Base-by-base conservation (phyloP, 257 asterid species). In the Solanum chiquidenum region DNA sequence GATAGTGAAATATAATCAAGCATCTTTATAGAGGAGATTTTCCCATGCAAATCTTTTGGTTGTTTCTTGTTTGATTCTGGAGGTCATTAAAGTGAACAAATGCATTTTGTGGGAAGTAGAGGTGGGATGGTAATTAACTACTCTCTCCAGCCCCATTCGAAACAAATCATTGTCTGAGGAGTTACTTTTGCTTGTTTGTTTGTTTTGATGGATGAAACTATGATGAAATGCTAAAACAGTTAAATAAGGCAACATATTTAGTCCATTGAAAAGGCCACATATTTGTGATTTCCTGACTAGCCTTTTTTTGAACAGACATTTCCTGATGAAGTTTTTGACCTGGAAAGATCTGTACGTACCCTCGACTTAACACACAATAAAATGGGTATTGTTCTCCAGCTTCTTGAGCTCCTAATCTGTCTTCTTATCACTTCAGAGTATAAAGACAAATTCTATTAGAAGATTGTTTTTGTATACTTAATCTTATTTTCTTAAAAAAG, bases 281-380 rank as follows among this genome's bases (percentile, higher is more conserved):
- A n/a, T 40, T 58, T 55, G 27, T 64, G 40, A 20, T 75, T 72
- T 33, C 35, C 77, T 86, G 79, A 76, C 33, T 66, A 77, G 52
- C 38, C 7, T 35, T 85, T 23, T 33, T 42, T 58, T 90, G 83
- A 64, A 14, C 94, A 97, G 99, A 90, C 95, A 86, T 95, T 97
- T 91, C 99, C 99, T 1, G 96, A 94, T 90, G 99, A 93, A 87
- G 96, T 97, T 89, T 93, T 95, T 64, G 95, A 94, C 68, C 92
- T 95, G 76, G 98, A 94, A 88, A 90, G 92, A 91, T 94, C 98
- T 27, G 98, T 95, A 79, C 98, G 99, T 55, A 95, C 99, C 25
- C 96, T 97, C 85, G 99, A 97, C 92, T 91, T 97, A 88, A 95
- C 99, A 7, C 94, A 89, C 89, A 97, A 97, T 86, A 95, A 91